Percentiles rank a stretch among this genome's conserved stretches.
Conservation (phyloP, 1,284 basidiomycete genomes). For the Naganishia sp. region DNA sequence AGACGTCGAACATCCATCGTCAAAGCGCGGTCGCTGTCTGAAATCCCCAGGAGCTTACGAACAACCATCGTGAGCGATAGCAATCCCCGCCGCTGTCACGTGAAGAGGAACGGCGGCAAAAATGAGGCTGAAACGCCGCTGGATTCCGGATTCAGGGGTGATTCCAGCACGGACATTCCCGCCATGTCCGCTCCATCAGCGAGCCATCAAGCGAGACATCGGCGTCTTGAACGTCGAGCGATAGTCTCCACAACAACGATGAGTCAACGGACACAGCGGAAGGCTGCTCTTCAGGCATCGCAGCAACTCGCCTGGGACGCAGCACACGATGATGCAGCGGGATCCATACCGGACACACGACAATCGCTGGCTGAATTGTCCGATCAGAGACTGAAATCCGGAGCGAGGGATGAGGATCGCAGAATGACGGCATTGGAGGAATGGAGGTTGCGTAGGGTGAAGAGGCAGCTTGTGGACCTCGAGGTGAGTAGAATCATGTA, state of each 20-base stretch:
- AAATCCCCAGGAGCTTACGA: no score
- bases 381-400: not conserved
- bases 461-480: slow-evolving; percentile 6
- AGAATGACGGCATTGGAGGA: slow-evolving; percentile 4
- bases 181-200: no score
- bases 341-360: not conserved
- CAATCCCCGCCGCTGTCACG: no score
- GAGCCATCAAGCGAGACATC: no score
- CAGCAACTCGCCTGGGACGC: slow-evolving; percentile 11
- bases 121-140: no score
- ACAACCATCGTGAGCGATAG: no score
- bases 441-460: slow-evolving; percentile 3
- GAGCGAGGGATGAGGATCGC: not conserved
- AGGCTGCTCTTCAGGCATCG: slow-evolving; percentile 2
- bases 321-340: not conserved
- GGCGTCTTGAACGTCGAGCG: no score
- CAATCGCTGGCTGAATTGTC: not conserved
- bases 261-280: not conserved
- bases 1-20: no score
- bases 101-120: no score
- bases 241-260: not conserved
- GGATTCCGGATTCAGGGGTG: no score
- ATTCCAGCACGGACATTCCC: no score
- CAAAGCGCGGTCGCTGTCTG: no score
- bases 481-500: not conserved